Evolutionary conservation across 306 rosid species (phyloP).

Genomic region (Ziziphus jujuba): DNA sequence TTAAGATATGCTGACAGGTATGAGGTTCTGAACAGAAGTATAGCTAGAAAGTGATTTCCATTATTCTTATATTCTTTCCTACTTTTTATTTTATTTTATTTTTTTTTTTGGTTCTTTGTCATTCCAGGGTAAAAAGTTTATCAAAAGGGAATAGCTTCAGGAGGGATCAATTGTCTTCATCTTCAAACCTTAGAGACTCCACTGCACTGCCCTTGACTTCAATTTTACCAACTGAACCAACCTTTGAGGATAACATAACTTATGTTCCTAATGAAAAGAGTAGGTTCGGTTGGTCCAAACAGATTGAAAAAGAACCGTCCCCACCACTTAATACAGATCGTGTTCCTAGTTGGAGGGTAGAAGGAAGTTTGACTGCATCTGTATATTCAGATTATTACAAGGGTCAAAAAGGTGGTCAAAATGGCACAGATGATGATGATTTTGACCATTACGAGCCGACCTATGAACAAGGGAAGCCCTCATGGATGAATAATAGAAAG

Average conservation of each 20-base stretch:
- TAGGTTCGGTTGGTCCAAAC: conserved; percentile 77
- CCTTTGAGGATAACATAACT: conserved; percentile 48
- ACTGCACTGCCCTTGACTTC: conserved; percentile 52
- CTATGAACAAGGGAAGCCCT: conserved; percentile 48
- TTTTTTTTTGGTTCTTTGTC: neutral
- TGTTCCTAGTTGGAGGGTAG: conserved; percentile 65
- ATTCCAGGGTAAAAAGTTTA: conserved; percentile 68
- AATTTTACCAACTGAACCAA: conserved; percentile 37
- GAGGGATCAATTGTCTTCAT: conserved; percentile 59
- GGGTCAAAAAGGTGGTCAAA: conserved; percentile 52
- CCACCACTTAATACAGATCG: conserved; percentile 50
- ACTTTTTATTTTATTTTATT: no score
- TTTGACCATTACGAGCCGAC: conserved; percentile 43
- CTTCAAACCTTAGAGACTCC: conserved; percentile 58
- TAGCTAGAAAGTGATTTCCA: neutral
- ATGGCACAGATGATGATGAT: conserved; percentile 44
- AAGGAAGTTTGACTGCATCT: conserved; percentile 47
- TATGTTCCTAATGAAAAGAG: conserved; percentile 53
- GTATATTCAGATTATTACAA: conserved; percentile 48
- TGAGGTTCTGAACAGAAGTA: conserved; percentile 9
- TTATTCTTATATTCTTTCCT: conserved; percentile 10
- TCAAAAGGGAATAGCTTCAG: conserved; percentile 66
- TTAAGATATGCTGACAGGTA: conserved; percentile 92
- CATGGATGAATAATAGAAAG: conserved; percentile 41
- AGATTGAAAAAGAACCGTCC: conserved; percentile 62